Evolutionary conservation across 2,329 filamentous ascomycete species (phyloP), one percentile per base, ranked within the genome.

Genomic region (Penicillium sp.): DNA sequence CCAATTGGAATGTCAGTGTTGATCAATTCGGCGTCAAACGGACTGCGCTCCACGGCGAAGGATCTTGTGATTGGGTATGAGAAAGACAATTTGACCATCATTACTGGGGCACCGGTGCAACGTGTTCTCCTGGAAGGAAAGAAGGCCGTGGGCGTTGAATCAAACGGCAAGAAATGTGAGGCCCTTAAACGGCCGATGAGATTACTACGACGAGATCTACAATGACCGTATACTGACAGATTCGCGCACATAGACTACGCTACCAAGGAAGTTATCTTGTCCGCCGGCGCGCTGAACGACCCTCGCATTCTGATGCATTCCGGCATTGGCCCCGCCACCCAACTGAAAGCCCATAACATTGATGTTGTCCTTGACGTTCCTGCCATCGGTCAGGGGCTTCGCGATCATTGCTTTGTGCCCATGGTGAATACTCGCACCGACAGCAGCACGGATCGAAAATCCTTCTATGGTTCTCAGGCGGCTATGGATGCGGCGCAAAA

Each of bases 1-100:
- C 83, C 82, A 0, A 74, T 86, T 29, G 85, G 85, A 3, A 79
- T 87, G 78, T 1, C 69, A 81, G 44, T 65, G 77, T 16, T 54
- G 44, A 79, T 83, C 59, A 81, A 79, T 47, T 83, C 82, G 11
- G 75, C 79, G n/a, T 65, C 75, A 26, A 72, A 78, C 8, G 83
- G 82, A 1, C 49, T 75, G 9, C 74, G 83, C 19, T 79, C 78
- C 0, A 86, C 83, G 0, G 79, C 84, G 0, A 73, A 74, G 1
- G 83, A 84, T 57, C 71, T 85, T 46, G 61, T 87, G 11, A 58
- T 62, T 1, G 64, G 71, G 3, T 45, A 65, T 0, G 81, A 82
- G 0, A 11, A 10, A n/a, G 65, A 73, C 0, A 65, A 73, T 0
- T 68, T 88, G 39, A 81, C 77, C 0, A 73, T 87, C 26, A 59